These are phyloP conservation scores for Calycina marina DNA, from an alignment of 2,329 filamentous ascomycete species.

Conservation along the genomic window DNA sequence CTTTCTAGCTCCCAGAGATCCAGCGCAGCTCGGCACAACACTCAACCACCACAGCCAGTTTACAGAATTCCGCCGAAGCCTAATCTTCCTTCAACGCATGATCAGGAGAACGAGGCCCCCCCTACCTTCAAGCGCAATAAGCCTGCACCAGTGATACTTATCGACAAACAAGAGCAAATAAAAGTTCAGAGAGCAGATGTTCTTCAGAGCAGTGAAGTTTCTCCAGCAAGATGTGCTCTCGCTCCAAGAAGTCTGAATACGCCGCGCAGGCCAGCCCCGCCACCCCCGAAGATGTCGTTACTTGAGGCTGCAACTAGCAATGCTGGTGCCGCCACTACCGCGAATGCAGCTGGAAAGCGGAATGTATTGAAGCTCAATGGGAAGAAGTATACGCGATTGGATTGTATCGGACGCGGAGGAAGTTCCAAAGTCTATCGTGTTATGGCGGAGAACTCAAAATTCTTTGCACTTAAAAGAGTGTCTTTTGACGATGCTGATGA, in stretches of 20 bases:
- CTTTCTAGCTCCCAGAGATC: conserved; percentile 15
- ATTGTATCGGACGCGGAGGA: conserved; percentile 81
- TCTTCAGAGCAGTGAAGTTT: conserved; percentile 22
- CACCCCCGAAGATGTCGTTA: conserved; percentile 92
- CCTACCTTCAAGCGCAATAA: conserved; percentile 46
- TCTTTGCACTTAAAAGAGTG: conserved; percentile 87
- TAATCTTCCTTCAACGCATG: conserved; percentile 46
- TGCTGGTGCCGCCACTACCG: conserved; percentile 64
- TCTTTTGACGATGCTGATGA: conserved; percentile 84
- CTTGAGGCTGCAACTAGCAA: conserved; percentile 80
- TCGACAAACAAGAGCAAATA: conserved; percentile 29
- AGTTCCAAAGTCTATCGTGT: conserved; percentile 93
- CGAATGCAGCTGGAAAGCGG: conserved; percentile 53
- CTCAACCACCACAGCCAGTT: conserved; percentile 32
- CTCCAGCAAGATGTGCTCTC: conserved; percentile 40
- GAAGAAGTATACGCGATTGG: conserved; percentile 77
- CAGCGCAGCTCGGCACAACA: conserved; percentile 25
- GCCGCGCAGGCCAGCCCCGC: conserved; percentile 61
- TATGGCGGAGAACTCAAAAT: conserved; percentile 91
- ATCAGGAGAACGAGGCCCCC: conserved; percentile 75
- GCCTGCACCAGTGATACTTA: conserved; percentile 13
- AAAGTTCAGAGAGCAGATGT: conserved; percentile 34
- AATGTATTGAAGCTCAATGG: conserved; percentile 81
- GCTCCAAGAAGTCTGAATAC: conserved; percentile 47
- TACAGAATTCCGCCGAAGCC: conserved; percentile 43